Evolutionary conservation across 176 grass and related monocot genomes (phyloP), one percentile per base, ranked within the genome.

Genomic region (Oropetium thomaeum): DNA sequence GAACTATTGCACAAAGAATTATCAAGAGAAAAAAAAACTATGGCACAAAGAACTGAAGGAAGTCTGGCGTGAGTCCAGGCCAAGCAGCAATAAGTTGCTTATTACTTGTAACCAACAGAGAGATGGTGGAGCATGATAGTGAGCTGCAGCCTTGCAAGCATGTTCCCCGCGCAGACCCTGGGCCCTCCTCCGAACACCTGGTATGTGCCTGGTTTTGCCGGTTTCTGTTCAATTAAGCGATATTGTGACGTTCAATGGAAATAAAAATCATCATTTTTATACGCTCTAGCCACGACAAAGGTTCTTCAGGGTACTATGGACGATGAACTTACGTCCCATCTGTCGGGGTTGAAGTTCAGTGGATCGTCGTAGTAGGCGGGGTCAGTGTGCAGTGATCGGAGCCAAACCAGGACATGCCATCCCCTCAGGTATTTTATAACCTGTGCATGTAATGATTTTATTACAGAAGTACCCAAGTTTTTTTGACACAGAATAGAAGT

Each of bases 321-420:
- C n/a, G n/a, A 4, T 30, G 27, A 65, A 78, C 67, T 83, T 78
- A 87, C 74, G 2, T 67, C 53, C 81, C 80, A 83, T 74, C 81
- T 53, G 5, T 80, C 80, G 0, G 81, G 86, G 69, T 79, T 88
- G 81, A 88, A 84, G 16, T n/a, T 65, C n/a, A 79, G 55, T 20
- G 81, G 86, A 72, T 87, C 37, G 0, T 58, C 49, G 12, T 78
- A 87, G 47, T 87, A 71, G 8, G 26, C 65, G 0, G 86, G 16
- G 14, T 88, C 86, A 0, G 53, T 79, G 17, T 88, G 86, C 28
- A 83, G 28, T 4, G 80, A 74, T 16, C 75, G 76, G 19, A 87
- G 17, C 86, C 81, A 83, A 20, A 88, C 80, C 29, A 88, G 10
- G 7, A 88, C 79, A 5, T 39, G 59, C 85, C 85, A 87, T 19